These are phyloP conservation scores for Rubroboletus pulcherrimus DNA, from an alignment of 768 basidiomycete genomes.

Conservation along the genomic window DNA sequence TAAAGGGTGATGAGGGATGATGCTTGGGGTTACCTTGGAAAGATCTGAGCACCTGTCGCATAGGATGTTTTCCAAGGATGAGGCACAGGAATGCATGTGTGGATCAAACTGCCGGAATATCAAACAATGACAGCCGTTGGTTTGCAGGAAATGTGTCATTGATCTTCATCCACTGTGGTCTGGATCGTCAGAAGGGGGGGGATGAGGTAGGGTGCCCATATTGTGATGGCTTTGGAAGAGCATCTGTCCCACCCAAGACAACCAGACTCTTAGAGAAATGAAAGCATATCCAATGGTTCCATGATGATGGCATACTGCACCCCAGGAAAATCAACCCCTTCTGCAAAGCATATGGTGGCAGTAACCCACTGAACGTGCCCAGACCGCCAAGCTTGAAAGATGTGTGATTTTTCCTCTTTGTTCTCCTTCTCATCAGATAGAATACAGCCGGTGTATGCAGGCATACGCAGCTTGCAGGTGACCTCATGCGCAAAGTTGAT, in stretches of 20 bases:
- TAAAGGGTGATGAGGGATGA: too few relatives aligned
- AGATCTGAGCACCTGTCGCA: too few relatives aligned
- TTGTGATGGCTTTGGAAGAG: not conserved
- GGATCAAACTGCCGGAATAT: too few relatives aligned
- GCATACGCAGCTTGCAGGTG: not conserved
- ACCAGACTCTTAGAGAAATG: constrained; percentile 12
- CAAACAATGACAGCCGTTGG: too few relatives aligned
- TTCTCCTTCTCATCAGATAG: not conserved
- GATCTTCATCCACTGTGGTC: too few relatives aligned
- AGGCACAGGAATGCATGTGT: too few relatives aligned
- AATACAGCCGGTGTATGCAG: constrained; percentile 4
- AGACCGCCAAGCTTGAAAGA: not conserved
- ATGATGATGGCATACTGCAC: not conserved
- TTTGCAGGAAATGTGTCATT: too few relatives aligned
- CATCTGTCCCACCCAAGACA: constrained; percentile 6
- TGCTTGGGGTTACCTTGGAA: too few relatives aligned
- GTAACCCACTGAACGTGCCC: not conserved
- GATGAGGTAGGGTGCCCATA: not conserved
- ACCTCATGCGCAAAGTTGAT: not conserved
- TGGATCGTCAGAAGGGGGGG: too few relatives aligned
- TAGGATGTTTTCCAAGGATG: too few relatives aligned
- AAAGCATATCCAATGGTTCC: not conserved
- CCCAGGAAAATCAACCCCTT: constrained; percentile 3
- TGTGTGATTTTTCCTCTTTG: not conserved
- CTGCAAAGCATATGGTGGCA: constrained; percentile 2